These are phyloP conservation scores for Candida berthetii DNA, from an alignment of 805 yeast genomes.

Conservation along the genomic window DNA sequence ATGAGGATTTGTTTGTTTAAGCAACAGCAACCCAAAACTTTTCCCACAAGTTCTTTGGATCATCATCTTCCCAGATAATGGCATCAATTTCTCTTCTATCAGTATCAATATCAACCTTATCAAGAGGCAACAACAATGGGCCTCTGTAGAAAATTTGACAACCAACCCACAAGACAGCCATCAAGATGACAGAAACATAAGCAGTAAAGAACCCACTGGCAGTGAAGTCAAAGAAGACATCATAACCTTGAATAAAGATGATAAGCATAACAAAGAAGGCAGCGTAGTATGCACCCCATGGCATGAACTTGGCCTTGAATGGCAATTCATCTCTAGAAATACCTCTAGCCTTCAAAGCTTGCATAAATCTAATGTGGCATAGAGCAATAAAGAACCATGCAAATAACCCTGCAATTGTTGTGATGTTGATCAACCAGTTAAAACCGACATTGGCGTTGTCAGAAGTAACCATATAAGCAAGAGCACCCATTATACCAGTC, in stretches of 20 bases:
- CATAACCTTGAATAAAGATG: conserved; percentile 64
- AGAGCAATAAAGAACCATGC: conserved; percentile 60
- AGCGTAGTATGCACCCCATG: conserved; percentile 58
- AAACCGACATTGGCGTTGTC: conserved; percentile 48
- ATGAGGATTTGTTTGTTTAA: not conserved
- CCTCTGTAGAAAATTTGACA: conserved; percentile 45
- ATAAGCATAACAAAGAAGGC: conserved; percentile 45
- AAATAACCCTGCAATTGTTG: conserved; percentile 62
- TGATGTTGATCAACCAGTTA: conserved; percentile 60
- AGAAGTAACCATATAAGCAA: conserved; percentile 50
- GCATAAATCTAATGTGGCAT: conserved; percentile 59
- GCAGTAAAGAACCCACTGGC: conserved; percentile 56
- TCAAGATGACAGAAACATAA: conserved; percentile 56
- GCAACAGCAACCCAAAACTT: conserved; percentile 39
- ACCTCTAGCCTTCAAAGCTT: conserved; percentile 50
- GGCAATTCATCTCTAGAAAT: conserved; percentile 62
- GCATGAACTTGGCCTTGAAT: conserved; percentile 61
- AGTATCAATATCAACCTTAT: conserved; percentile 58
- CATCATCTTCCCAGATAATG: conserved; percentile 45
- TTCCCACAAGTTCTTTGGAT: conserved; percentile 45
- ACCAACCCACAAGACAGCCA: conserved; percentile 42
- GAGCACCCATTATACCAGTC: conserved; percentile 51
- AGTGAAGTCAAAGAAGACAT: conserved; percentile 46
- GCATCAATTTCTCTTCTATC: conserved; percentile 59
- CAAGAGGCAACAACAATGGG: conserved; percentile 38